Percentiles rank a stretch among this genome's conserved stretches.
These are phyloP conservation scores for Ajuga reptans DNA, from an alignment of 305 asterid genomes.

Conservation along the genomic window DNA sequence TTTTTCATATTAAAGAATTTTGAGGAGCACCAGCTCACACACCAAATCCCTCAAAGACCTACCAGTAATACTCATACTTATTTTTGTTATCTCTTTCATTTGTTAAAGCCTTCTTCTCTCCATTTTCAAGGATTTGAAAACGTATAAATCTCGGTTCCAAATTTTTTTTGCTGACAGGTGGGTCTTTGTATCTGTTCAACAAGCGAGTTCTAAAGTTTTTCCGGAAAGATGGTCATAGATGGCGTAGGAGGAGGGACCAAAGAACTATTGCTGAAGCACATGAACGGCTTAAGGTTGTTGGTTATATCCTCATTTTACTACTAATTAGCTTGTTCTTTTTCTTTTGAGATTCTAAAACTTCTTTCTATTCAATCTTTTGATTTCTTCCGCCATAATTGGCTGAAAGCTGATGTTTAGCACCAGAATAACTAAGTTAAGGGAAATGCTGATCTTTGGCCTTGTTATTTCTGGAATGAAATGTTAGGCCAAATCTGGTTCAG, in stretches of 20 bases:
- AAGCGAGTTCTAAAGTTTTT: slow-evolving; percentile 75
- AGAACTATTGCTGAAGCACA: slow-evolving; percentile 91
- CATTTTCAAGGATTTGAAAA: slow-evolving; percentile 2
- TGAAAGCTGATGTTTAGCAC: not conserved
- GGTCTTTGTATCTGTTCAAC: slow-evolving; percentile 74
- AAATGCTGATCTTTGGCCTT: not conserved
- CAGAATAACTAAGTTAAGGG: not conserved
- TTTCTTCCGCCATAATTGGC: not conserved
- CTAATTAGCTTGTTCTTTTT: not conserved
- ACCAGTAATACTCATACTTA: slow-evolving; percentile 33
- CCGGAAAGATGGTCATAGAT: slow-evolving; percentile 89
- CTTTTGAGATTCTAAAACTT: not conserved
- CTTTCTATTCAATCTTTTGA: not conserved
- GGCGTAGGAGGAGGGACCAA: slow-evolving; percentile 95
- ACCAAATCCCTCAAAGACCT: slow-evolving; percentile 70
- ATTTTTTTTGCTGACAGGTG: slow-evolving; percentile 43
- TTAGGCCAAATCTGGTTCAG: not conserved
- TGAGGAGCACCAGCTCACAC: slow-evolving; percentile 63
- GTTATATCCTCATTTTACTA: slow-evolving; percentile 15
- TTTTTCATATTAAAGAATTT: slow-evolving; percentile 56
- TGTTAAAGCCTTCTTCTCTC: not conserved
- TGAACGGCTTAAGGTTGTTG: slow-evolving; percentile 82
- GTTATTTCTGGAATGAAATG: slow-evolving; percentile 1
- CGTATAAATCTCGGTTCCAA: slow-evolving; percentile 1
- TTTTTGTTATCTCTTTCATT: slow-evolving; percentile 7